Base-by-base conservation (phyloP, 2,329 filamentous ascomycete genomes). In the Amauroascus verrucosus region DNA sequence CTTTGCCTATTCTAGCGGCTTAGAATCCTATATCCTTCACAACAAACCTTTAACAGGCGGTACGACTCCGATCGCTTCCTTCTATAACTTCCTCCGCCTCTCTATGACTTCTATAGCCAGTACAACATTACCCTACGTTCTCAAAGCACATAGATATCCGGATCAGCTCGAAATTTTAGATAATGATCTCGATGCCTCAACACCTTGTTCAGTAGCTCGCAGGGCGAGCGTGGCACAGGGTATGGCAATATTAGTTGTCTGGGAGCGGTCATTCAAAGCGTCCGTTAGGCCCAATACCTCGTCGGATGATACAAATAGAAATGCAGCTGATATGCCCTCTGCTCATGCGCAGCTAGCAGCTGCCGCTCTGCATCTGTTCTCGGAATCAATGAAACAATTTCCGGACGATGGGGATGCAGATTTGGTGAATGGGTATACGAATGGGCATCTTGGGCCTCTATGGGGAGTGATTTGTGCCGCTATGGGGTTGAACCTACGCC, bases 11-110 rank as follows among this genome's bases (percentile, higher is more conserved):
- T 81, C 77, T 64, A 80, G 74, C 62, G 81, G 81, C 3, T 70
- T 84, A 16, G 81, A 84, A 64, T 83, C 80, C 18, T 83, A 79
- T 62, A 75, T 84, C 50, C 79, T 78, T 2, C 81, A 84, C 63
- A 67, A 73, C 57, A 75, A 74, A 54, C 61, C 65, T 18, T 60
- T 67, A n/a, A 65, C 68, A 18, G 60, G 60, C 2, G 55, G 59
- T 16, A 54, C 63, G 33, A 65, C 65, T 16, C 63, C 64, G 3
- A 61, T 66, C 13, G 58, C 64, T 14, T 71, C 73, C 2, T 82
- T 82, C 65, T 68, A 76, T 56, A 70, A 65, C 41, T 83, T 83
- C 62, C 71, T 83, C 44, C 70, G 72, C 56, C 67, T 82, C 24
- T 81, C 79, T 1, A 70, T 83, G 4, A 68, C 73, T 6, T 80